Evolutionary conservation across 2,329 filamentous ascomycete species (phyloP).

Genomic region (Fusarium begoniae): DNA sequence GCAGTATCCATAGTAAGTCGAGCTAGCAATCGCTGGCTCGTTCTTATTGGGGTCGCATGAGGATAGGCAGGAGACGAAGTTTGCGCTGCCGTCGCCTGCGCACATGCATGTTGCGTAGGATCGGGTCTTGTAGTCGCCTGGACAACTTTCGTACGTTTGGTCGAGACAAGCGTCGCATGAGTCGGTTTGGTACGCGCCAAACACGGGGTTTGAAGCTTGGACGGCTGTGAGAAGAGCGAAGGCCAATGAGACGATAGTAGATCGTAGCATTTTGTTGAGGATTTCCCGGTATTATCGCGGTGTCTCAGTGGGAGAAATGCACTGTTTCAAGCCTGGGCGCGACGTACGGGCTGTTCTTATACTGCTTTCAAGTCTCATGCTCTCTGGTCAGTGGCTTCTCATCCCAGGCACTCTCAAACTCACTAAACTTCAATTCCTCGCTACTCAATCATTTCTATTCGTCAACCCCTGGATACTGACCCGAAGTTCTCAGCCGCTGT

Average conservation of each 20-base stretch:
- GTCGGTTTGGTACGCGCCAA: not conserved
- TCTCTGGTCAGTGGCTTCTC: not conserved
- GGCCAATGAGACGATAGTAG: not conserved
- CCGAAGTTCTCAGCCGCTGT: not conserved
- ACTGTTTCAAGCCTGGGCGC: too few relatives aligned
- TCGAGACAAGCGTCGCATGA: not conserved
- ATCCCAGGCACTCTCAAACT: not conserved
- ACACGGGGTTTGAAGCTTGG: not conserved
- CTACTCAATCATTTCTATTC: not conserved
- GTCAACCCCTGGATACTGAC: not conserved
- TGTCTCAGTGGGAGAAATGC: not conserved
- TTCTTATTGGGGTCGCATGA: not conserved
- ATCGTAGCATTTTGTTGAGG: not conserved
- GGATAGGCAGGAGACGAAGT: not conserved
- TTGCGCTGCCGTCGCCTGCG: not conserved
- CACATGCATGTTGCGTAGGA: not conserved
- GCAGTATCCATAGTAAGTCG: not conserved
- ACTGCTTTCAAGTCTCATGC: not conserved
- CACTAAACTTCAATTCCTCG: not conserved
- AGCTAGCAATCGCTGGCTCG: not conserved
- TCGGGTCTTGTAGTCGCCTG: not conserved
- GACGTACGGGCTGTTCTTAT: not conserved
- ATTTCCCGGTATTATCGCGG: accelerated
- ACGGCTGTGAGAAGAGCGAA: not conserved
- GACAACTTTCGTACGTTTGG: not conserved